Conservation (phyloP, 768 basidiomycete genomes). For the Tricholoma bakamatsutake region DNA sequence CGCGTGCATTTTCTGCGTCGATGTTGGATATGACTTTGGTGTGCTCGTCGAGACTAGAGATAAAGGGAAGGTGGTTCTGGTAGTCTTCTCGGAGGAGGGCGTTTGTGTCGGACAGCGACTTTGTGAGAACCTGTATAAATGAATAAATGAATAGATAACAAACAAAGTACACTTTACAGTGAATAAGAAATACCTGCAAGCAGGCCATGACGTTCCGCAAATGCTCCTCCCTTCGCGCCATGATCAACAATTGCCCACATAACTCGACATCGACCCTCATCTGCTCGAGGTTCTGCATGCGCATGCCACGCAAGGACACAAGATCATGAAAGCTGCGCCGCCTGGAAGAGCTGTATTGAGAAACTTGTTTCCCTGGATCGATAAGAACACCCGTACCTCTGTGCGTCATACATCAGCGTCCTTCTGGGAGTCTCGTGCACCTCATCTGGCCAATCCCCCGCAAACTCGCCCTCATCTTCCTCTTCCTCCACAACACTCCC, state of each 20-base stretch:
- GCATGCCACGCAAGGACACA: conserved; percentile 38
- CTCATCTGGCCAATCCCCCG: conserved; percentile 8
- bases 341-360: conserved; percentile 19
- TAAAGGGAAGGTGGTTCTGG: conserved; percentile 40
- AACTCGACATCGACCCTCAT: conserved; percentile 80
- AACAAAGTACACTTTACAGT: not conserved
- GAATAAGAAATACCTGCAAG: conserved; percentile 38
- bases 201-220: conserved; percentile 57
- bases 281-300: conserved; percentile 49
- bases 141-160: conserved; percentile 5
- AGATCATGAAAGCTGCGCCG: conserved; percentile 67
- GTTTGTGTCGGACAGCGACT: conserved; percentile 49
- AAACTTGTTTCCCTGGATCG: not conserved
- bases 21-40: conserved; percentile 45
- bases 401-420: conserved; percentile 16
- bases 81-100: conserved; percentile 54
- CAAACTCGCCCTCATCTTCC: conserved; percentile 7
- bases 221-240: conserved; percentile 63
- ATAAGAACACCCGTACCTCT: conserved; percentile 23
- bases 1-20: conserved; percentile 42
- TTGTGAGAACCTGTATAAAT: conserved; percentile 39
- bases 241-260: conserved; percentile 65
- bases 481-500: conserved; percentile 6
- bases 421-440: conserved; percentile 13
- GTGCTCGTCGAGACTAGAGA: conserved; percentile 40